A percentile compares a stretch with the other conserved stretches of the same genome.
These are phyloP conservation scores for Orobanche coerulescens DNA, from an alignment of 257 asterid genomes.

Conservation along the genomic window DNA sequence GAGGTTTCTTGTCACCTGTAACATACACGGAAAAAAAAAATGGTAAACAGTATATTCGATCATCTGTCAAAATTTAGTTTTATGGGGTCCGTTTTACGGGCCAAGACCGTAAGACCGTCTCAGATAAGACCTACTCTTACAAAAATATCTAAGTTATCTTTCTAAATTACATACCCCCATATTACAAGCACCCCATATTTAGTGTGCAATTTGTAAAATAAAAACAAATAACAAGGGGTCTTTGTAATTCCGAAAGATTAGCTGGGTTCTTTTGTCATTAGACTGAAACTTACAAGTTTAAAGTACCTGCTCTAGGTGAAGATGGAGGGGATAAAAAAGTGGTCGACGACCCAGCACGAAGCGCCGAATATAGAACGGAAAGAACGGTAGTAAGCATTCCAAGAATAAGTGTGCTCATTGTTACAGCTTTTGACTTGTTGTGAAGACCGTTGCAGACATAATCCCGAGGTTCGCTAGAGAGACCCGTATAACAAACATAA, in stretches of 20 bases:
- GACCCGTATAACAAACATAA: slow-evolving; percentile 87
- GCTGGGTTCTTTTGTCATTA: not conserved
- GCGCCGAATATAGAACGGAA: slow-evolving; percentile 83
- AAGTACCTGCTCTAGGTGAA: slow-evolving; percentile 83
- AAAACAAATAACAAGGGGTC: not conserved
- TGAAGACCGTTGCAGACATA: slow-evolving; percentile 87
- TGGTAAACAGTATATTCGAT: no score
- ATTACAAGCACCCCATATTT: no score
- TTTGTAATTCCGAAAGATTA: not conserved
- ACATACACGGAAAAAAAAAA: no score
- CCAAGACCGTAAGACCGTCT: no score
- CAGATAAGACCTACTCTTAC: no score
- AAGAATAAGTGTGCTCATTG: slow-evolving; percentile 71
- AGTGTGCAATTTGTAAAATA: no score
- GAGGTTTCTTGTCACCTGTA: slow-evolving; percentile 67
- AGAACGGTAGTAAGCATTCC: slow-evolving; percentile 92
- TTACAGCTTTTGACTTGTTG: slow-evolving; percentile 64
- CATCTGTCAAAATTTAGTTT: no score
- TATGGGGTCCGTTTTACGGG: no score
- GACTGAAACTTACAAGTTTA: not conserved
- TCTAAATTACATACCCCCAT: no score
- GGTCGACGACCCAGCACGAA: slow-evolving; percentile 95
- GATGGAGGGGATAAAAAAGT: slow-evolving; percentile 88
- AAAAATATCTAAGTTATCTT: no score
- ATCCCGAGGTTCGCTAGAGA: slow-evolving; percentile 82